Percentiles rank a stretch among this genome's conserved stretches.
Evolutionary conservation across 441 rosid species (phyloP).

Genomic region (Gossypium gossypioides): DNA sequence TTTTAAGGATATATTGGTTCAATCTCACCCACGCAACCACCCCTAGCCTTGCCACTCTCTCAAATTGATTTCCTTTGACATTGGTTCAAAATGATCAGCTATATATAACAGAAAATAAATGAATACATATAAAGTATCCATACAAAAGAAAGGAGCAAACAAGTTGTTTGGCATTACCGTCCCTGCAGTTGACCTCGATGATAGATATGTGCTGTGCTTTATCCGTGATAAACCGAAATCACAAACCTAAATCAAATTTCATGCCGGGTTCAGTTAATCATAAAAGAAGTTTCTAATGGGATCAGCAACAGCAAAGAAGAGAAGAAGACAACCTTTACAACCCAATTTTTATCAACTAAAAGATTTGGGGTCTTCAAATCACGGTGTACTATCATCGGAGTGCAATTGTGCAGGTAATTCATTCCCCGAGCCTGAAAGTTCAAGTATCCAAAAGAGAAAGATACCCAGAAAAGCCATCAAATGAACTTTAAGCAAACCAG

Average conservation of each 20-base stretch:
- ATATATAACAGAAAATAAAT: neutral
- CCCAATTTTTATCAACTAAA: conserved; percentile 94
- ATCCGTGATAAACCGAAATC: conserved; percentile 86
- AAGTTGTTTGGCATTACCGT: conserved; percentile 44
- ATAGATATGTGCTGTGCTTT: conserved; percentile 86
- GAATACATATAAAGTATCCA: neutral
- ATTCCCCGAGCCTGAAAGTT: conserved; percentile 84
- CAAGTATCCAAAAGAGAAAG: conserved; percentile 17
- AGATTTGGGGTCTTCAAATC: conserved; percentile 43
- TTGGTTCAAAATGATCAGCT: neutral
- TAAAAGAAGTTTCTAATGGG: neutral
- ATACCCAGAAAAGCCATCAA: conserved; percentile 10
- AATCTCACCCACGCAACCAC: too few species aligned
- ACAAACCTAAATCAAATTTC: conserved; percentile 44
- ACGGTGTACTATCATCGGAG: conserved; percentile 72
- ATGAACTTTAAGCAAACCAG: conserved; percentile 6
- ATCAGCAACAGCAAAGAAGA: neutral
- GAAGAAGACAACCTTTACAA: conserved; percentile 54
- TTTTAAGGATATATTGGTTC: neutral
- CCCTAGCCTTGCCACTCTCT: too few species aligned
- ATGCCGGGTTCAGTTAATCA: conserved; percentile 3
- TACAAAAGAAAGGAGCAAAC: neutral
- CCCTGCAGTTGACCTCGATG: conserved; percentile 91
- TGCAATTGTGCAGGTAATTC: conserved; percentile 91
- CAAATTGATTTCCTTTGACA: neutral